Evolutionary conservation across 2,329 filamentous ascomycete genomes (phyloP), one percentile per base, ranked within the genome.

Genomic region (Acephala macrosclerotiorum): DNA sequence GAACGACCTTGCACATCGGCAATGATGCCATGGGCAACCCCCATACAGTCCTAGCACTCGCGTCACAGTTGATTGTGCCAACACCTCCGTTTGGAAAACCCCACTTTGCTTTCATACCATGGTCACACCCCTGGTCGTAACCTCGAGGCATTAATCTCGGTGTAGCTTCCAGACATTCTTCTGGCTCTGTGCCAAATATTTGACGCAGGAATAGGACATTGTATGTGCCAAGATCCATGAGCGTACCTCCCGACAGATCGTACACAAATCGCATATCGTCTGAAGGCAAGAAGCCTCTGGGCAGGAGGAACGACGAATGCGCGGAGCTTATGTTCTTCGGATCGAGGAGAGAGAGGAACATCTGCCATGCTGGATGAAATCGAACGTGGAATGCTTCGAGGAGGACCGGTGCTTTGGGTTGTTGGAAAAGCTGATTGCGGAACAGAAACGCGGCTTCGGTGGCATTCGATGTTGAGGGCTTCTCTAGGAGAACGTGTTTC

Each of bases 371-470:
- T 0, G 84, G 85, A 66, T 84, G 81, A 71, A 87, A 87, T 29
- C 79, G 76, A 65, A 79, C 78, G 70, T 87, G 84, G 64, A 83
- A 82, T 2, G 84, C 85, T 74, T 88, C 85, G 3, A 87, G 78
- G 2, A 85, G 73, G 0, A 87, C 77, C 0, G 82, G 84, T 0
- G 78, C 77, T 18, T 74, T 70, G 0, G 77, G 73, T 0, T 71
- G 58, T 33, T 67, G 66, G 53, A 82, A 70, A 16, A 78, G 65
- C 0, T 79, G 77, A 22, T 77, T 75, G 35, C 71, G 75, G 71
- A 86, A 85, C 18, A 87, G 77, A 0, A 70, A 67, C 20, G 73
- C 71, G 2, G 83, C 84, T 56, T 68, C 64, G 20, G 49, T 26
- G 7, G 26, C 61, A 45, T 67, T 69, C 8, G 62, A 58, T 40